A percentile compares a stretch with the other conserved stretches of the same genome.
Evolutionary conservation across 208 protist species (phyloP).

Genomic region (Acanthamoeba polyphaga): DNA sequence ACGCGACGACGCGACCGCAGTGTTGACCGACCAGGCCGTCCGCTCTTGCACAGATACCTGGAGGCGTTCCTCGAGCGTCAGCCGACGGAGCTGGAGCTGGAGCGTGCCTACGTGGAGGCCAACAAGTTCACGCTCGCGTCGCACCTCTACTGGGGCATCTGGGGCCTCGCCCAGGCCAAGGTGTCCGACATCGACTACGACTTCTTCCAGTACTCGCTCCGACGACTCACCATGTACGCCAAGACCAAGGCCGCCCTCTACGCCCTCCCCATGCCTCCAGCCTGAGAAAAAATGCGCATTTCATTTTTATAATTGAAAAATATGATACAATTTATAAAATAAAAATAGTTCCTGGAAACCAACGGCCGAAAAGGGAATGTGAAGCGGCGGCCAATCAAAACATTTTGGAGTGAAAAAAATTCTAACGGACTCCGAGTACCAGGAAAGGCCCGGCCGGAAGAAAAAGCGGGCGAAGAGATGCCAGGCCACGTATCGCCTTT

Average conservation of each 20-base stretch:
- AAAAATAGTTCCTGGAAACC: neutral
- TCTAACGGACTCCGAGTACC: too few relatives aligned
- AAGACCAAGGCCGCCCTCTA: constrained; percentile 34
- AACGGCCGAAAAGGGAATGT: too few relatives aligned
- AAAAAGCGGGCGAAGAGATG: too few relatives aligned
- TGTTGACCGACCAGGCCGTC: neutral
- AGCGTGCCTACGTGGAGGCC: constrained; percentile 15
- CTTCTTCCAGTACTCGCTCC: constrained; percentile 52
- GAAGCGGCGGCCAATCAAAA: too few relatives aligned
- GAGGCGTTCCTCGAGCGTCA: neutral
- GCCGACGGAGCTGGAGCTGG: constrained; percentile 18
- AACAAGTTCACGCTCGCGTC: constrained; percentile 59
- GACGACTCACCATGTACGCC: constrained; percentile 19
- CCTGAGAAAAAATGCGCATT: neutral
- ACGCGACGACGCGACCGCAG: neutral
- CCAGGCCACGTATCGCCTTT: too few relatives aligned
- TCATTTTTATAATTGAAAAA: too few relatives aligned
- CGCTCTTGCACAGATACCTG: neutral
- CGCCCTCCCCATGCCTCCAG: neutral
- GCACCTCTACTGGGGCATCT: constrained; percentile 66
- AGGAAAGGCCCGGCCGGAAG: too few relatives aligned
- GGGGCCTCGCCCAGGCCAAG: constrained; percentile 67
- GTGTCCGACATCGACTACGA: constrained; percentile 66
- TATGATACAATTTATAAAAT: too few relatives aligned
- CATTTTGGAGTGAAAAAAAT: too few relatives aligned